Evolutionary conservation across 106 monocot species (phyloP).

Genomic region (Allium sativum): DNA sequence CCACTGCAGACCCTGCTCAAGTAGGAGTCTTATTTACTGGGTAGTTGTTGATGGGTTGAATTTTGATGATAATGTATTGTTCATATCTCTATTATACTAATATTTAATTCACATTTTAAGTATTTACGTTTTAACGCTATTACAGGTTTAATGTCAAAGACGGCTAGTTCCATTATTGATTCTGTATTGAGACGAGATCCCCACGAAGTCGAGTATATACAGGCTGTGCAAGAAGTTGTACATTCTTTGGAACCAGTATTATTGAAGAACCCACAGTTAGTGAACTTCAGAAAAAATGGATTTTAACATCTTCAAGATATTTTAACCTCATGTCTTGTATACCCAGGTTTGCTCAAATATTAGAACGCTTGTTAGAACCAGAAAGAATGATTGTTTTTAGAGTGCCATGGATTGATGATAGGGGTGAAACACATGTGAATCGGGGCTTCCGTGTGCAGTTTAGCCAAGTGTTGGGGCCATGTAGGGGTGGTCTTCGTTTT

Average conservation of each 20-base stretch:
- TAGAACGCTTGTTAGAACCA: constrained; percentile 93
- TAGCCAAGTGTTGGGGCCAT: constrained; percentile 89
- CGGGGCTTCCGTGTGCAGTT: constrained; percentile 96
- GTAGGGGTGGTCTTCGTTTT: constrained; percentile 96
- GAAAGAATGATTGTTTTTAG: constrained; percentile 81
- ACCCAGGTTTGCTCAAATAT: constrained; percentile 75
- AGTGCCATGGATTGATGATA: constrained; percentile 97
- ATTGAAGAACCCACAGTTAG: constrained; percentile 90
- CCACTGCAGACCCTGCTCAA: too few relatives aligned
- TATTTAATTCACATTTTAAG: background rate
- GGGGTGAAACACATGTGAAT: constrained; percentile 92
- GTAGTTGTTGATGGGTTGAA: background rate
- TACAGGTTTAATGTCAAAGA: constrained; percentile 90
- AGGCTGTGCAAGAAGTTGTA: constrained; percentile 94
- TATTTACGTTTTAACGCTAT: constrained; percentile 15
- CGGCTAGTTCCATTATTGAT: constrained; percentile 88
- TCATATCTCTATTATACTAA: background rate
- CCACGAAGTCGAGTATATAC: constrained; percentile 89
- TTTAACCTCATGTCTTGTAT: constrained; percentile 1
- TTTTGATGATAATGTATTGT: background rate
- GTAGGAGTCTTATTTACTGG: background rate
- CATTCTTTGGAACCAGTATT: constrained; percentile 90
- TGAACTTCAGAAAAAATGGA: constrained; percentile 4
- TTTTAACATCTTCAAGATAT: background rate
- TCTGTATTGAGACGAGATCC: constrained; percentile 85